Percentiles rank a stretch among this genome's conserved stretches.
phyloP scores from a whole-genome alignment of 2,329 filamentous ascomycete genomes.

The Diplodia seriata region DNA sequence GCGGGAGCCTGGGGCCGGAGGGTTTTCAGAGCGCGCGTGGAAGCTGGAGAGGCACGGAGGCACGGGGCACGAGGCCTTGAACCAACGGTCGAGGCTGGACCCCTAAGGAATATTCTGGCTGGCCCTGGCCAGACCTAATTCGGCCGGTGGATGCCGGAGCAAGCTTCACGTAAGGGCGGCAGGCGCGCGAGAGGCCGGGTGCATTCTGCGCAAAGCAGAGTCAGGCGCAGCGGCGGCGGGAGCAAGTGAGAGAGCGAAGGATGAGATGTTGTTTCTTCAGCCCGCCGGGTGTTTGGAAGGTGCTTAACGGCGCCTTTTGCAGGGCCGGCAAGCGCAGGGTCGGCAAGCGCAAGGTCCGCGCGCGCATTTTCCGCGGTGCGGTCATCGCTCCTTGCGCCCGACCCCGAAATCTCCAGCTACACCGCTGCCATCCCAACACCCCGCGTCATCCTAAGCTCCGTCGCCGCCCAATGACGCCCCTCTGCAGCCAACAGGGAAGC shows the following conservation, averaged over 20 bases:
- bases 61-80: slow-evolving; percentile 5
- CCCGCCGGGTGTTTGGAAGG: slow-evolving; percentile 19
- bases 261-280: slow-evolving; percentile 4
- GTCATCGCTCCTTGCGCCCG: not conserved
- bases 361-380: not conserved
- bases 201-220: slow-evolving; percentile 1
- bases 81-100: slow-evolving; percentile 19
- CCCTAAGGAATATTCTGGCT: slow-evolving; percentile 9
- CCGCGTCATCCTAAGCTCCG: slow-evolving; percentile 20
- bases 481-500: slow-evolving; percentile 3
- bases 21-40: slow-evolving; percentile 17
- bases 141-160: not conserved
- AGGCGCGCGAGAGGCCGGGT: slow-evolving; percentile 13
- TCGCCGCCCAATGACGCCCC: slow-evolving; percentile 26
- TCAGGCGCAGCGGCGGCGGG: not conserved
- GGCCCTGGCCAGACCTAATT: not conserved
- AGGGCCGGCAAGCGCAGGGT: too few relatives aligned
- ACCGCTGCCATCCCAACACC: slow-evolving; percentile 10
- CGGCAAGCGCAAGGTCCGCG: too few relatives aligned
- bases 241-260: not conserved
- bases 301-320: slow-evolving; percentile 7
- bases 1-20: not conserved
- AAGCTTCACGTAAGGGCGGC: slow-evolving; percentile 12
- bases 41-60: slow-evolving; percentile 17
- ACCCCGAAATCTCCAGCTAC: slow-evolving; percentile 6